These are phyloP conservation scores for Heimioporus sp. DNA, from an alignment of 768 basidiomycete genomes.

Conservation along the genomic window DNA sequence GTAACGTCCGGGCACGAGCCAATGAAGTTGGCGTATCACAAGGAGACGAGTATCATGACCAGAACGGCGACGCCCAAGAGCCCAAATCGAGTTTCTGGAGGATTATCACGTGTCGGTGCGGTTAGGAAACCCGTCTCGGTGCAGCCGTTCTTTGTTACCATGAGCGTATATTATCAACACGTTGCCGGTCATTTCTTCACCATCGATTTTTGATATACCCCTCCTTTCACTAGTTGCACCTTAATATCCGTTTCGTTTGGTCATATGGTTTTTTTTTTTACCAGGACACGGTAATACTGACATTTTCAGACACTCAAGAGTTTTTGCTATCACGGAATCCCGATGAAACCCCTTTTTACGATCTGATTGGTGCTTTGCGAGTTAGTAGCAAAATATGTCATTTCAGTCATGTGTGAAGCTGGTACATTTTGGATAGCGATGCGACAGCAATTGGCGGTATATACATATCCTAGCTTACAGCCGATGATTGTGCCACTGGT, in stretches of 20 bases:
- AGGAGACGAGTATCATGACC: slow-evolving; percentile 55
- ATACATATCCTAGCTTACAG: too few species aligned
- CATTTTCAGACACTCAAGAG: slow-evolving; percentile 19
- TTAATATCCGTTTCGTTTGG: slow-evolving; percentile 36
- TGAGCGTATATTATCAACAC: slow-evolving; percentile 26
- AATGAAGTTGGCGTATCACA: slow-evolving; percentile 68
- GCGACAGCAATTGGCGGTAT: background rate
- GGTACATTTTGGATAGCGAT: slow-evolving; percentile 1
- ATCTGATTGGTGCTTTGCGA: slow-evolving; percentile 33
- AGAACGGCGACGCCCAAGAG: slow-evolving; percentile 51
- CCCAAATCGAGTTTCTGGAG: slow-evolving; percentile 58
- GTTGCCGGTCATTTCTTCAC: slow-evolving; percentile 35
- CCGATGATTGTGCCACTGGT: background rate
- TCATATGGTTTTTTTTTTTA: slow-evolving; percentile 27
- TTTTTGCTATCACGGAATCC: slow-evolving; percentile 26
- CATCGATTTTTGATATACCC: slow-evolving; percentile 39
- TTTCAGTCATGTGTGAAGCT: slow-evolving; percentile 6
- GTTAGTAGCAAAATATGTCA: slow-evolving; percentile 22
- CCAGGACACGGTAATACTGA: slow-evolving; percentile 28
- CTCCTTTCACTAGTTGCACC: slow-evolving; percentile 28
- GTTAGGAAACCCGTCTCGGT: slow-evolving; percentile 32
- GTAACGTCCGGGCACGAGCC: slow-evolving; percentile 65
- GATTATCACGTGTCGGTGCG: slow-evolving; percentile 80
- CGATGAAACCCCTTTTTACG: slow-evolving; percentile 20
- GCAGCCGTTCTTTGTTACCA: slow-evolving; percentile 20